Evolutionary conservation across 2,329 filamentous ascomycete species (phyloP).

Genomic region (Colletotrichum brevisporum): DNA sequence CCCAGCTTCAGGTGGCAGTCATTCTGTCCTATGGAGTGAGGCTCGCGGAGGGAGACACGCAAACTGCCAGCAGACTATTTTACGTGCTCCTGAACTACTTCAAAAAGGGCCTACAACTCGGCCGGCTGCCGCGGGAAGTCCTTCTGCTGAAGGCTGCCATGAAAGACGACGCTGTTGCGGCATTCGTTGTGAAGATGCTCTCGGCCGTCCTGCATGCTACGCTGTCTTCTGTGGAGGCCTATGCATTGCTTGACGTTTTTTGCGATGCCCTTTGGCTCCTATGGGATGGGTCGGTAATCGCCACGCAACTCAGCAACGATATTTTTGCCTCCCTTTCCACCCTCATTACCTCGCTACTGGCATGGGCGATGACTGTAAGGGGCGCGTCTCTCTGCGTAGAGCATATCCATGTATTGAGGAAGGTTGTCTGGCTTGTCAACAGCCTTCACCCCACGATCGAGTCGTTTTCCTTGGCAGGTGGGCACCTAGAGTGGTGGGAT

Average conservation of each 20-base stretch:
- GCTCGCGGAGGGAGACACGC: constrained; percentile 65
- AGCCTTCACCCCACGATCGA: constrained; percentile 41
- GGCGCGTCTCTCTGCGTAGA: constrained; percentile 32
- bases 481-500: constrained; percentile 15
- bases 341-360: constrained; percentile 43
- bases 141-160: constrained; percentile 64
- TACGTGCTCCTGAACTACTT: constrained; percentile 71
- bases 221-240: constrained; percentile 53
- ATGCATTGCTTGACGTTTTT: constrained; percentile 67
- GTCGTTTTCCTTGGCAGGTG: constrained; percentile 34
- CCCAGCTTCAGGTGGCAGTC: constrained; percentile 68
- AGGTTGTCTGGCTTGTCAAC: constrained; percentile 40
- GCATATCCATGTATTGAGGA: constrained; percentile 46
- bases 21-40: constrained; percentile 70
- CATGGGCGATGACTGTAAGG: constrained; percentile 40
- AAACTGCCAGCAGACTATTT: constrained; percentile 65
- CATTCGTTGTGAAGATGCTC: constrained; percentile 68
- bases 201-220: constrained; percentile 64
- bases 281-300: constrained; percentile 52
- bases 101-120: constrained; percentile 66
- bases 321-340: constrained; percentile 49
- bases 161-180: constrained; percentile 58
- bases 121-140: constrained; percentile 62
- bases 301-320: constrained; percentile 54
- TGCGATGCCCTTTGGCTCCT: constrained; percentile 56